Base-by-base conservation (phyloP, 805 yeast species). In the Metschnikowia noctiluminum region DNA sequence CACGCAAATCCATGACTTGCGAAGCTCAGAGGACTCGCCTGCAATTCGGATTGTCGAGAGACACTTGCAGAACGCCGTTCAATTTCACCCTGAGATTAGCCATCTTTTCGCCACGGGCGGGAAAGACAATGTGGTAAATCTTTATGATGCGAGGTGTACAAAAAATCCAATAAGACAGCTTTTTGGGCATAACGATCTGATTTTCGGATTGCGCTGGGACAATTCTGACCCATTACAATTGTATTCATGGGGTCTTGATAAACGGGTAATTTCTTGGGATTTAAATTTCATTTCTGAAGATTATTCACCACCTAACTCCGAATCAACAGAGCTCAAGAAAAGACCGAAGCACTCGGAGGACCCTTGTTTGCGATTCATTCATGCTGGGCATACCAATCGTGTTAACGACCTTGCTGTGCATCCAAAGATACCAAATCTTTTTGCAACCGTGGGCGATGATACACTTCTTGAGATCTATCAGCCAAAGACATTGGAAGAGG, bases 351-450 rank as follows among this genome's bases (percentile, higher is more conserved):
- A 52, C 28, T 79, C 78, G 52, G 80, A 82, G 10, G 95, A 90
- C 54, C 94, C 96, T 6, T 85, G 89, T 62, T 75, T 89, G 49
- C 67, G 69, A 26, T 89, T 88, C 61, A 78, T 88, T 59, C 96
- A 90, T 65, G 96, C 95, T 13, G 96, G 96, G 11, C 96, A 89
- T 67, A 81, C 90, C 2, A 80, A 79, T 42, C 74, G 82, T 45
- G 75, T 89, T 40, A 74, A 82, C 48, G 92, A 84, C 55, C 70
- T 85, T 42, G 82, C 77, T 48, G 80, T 91, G 77, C 84, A 85
- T 59, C 87, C 89, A 1, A 64, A 62, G 9, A 65, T 84, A 42
- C 73, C 75, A 27, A 77, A 83, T 66, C 73, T 87, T 1, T 64
- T 81, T 32, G 84, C 84, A 7, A 79, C 87, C 46, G 82, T 82